Evolutionary conservation across 2,329 filamentous ascomycete genomes (phyloP).

Genomic region (Xylaria sp.): DNA sequence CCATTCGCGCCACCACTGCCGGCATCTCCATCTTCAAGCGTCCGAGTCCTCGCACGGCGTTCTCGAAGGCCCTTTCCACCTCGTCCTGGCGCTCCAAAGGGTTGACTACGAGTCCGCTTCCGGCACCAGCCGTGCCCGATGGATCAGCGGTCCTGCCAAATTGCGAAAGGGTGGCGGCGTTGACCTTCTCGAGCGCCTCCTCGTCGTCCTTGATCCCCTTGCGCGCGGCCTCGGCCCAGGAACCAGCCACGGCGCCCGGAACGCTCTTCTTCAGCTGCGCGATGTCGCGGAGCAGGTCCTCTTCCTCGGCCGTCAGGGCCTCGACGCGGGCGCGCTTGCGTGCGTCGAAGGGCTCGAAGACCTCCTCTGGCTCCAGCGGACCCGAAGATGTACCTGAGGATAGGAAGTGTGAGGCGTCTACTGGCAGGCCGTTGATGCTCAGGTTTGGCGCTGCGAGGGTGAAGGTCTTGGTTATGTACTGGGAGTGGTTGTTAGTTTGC

Average conservation of each 20-base stretch:
- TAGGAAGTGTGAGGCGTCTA: conserved; percentile 56
- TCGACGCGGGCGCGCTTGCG: conserved; percentile 68
- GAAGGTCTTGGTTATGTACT: conserved; percentile 73
- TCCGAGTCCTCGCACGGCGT: conserved; percentile 62
- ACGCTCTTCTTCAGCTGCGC: conserved; percentile 67
- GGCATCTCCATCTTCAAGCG: conserved; percentile 69
- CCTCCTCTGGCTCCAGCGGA: conserved; percentile 50
- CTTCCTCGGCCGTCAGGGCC: conserved; percentile 69
- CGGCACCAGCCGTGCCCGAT: conserved; percentile 14
- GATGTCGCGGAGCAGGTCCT: conserved; percentile 72
- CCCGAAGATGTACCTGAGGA: conserved; percentile 26
- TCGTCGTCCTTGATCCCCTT: conserved; percentile 59
- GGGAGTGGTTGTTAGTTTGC: not conserved
- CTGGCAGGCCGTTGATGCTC: conserved; percentile 69
- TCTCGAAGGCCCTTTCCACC: conserved; percentile 59
- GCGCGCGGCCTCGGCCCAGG: conserved; percentile 55
- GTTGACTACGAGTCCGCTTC: conserved; percentile 46
- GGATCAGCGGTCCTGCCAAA: not conserved
- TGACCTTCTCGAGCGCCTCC: conserved; percentile 52
- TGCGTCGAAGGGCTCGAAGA: conserved; percentile 69
- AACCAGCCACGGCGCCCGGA: conserved; percentile 57
- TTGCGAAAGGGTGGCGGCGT: not conserved
- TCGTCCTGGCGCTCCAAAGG: conserved; percentile 58
- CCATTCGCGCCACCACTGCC: conserved; percentile 70
- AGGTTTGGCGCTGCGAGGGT: conserved; percentile 67